Base-by-base conservation (phyloP, 768 basidiomycete species). In the Tricholoma hemisulphureum region DNA sequence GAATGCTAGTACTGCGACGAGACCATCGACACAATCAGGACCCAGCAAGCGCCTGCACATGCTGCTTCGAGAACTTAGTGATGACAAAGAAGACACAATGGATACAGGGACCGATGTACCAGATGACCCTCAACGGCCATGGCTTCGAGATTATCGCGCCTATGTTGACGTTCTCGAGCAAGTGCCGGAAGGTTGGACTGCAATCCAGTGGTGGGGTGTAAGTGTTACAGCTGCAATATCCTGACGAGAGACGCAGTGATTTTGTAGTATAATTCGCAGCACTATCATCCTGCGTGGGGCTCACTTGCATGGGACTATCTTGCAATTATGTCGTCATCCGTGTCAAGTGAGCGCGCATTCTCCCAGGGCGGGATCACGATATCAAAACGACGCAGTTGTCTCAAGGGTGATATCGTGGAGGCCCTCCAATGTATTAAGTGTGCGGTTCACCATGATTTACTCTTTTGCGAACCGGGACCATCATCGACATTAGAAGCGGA, bases 281-380 rank as follows among this genome's bases (percentile, higher is more conserved):
- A 35, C 2, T 57, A 62, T 1, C 72, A 71, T 57, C 74, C 71
- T 4, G 64, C 67, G 0, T 77, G 75, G 75, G 70, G 69, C 0
- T 72, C 71, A 0, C 64, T 78, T 2, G 73, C 76, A 7, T 55
- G 61, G 7, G 75, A 78, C 55, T 72, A 73, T 24, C 66, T 79
- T 16, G 48, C 73, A 2, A 69, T 79, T 28, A 76, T 77, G 71
- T 70, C 71, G 8, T 71, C 71, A 0, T 73, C 69, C 1, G 75
- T 78, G 10, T 77, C 75, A 5, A 74, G 71, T 63, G 73, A 78
- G 60, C 66, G 64, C 6, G 75, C 74, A 6, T 79, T 80, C 58
- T 79, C 73, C 1, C 62, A 66, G 3, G 75, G 68, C 69, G n/a
- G n/a, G n/a, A n/a, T n/a, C n/a, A n/a, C n/a, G n/a, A n/a, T n/a